Base-by-base conservation (phyloP, 2,329 filamentous ascomycete genomes). In the Phoma herbarum region DNA sequence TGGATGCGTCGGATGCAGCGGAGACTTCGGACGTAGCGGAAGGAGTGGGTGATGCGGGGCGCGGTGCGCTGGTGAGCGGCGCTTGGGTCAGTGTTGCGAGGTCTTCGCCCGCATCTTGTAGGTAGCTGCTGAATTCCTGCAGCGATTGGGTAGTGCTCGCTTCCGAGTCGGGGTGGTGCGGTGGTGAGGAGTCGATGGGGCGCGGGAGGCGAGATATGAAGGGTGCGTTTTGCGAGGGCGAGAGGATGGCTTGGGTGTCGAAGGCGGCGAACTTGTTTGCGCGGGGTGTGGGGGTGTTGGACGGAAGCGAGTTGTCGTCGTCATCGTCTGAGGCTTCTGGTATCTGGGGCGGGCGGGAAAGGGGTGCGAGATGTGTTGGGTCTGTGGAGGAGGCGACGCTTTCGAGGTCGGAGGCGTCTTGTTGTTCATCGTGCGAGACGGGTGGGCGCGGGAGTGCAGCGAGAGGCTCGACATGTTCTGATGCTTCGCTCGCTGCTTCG, bases 201-300 rank as follows among this genome's bases (percentile, higher is more conserved):
- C 66, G 64, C 3, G 66, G 60, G 8, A 69, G 57, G 3, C 39
- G 45, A 35, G 14, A 28, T 12, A 72, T 53, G 3, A 45, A 18
- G 18, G 61, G 35, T 20, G 23, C 11, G 23, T 33, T 44, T 49
- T 66, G 65, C 1, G 63, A 67, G 14, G 69, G 69, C 1, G 69
- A 73, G n/a, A 75, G 68, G 18, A 76, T 76, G 18, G 71, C 73
- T 61, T 76, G 74, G 7, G 73, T 76, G 41, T 76, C 67, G 49
- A 76, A 74, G 18, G 57, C 52, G n/a, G 63, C 54, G 3, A 18
- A 5, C 23, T 61, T 65, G 18, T 60, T 62, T 10, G 71, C 65
- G 20, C 67, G 70, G 10, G 73, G 74, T n/a, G 74, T 74, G 12
- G 72, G 66, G 25, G 69, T 65, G 35, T 69, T 66, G 23, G 67